Percentiles rank a stretch among this genome's conserved stretches.
Evolutionary conservation across 345 rosid genomes (phyloP).

Genomic region (Syzygium grande): DNA sequence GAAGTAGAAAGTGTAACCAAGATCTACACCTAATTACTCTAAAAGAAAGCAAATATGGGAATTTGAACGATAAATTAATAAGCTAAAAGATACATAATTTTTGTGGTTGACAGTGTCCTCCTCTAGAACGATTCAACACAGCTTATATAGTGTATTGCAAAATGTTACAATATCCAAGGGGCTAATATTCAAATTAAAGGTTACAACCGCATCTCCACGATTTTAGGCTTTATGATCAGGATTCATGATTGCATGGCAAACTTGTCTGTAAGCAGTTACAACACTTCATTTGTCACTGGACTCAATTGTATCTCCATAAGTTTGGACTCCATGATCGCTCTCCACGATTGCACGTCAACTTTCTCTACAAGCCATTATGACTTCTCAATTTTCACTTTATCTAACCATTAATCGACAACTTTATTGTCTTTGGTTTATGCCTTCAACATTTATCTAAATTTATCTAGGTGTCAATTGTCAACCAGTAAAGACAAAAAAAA

Average conservation of each 20-base stretch:
- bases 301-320: no score
- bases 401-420: background rate
- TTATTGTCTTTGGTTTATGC: background rate
- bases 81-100: background rate
- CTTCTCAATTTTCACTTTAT: background rate
- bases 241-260: no score
- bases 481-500: no score
- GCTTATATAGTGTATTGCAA: background rate
- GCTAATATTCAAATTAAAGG: no score
- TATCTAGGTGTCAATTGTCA: no score
- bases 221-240: no score
- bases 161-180: background rate
- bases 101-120: background rate
- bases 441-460: background rate
- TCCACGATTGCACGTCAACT: no score
- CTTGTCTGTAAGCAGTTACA: rapidly evolving
- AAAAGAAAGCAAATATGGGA: no score
- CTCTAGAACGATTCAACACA: background rate
- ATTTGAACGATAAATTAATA: background rate
- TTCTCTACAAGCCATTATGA: no score
- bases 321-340: no score
- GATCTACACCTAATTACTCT: background rate
- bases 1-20: background rate
- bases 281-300: no score
- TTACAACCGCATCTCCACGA: no score